Evolutionary conservation across 495 filamentous ascomycete species (phyloP), one percentile per base, ranked within the genome.

Genomic region (Neurospora sp.): DNA sequence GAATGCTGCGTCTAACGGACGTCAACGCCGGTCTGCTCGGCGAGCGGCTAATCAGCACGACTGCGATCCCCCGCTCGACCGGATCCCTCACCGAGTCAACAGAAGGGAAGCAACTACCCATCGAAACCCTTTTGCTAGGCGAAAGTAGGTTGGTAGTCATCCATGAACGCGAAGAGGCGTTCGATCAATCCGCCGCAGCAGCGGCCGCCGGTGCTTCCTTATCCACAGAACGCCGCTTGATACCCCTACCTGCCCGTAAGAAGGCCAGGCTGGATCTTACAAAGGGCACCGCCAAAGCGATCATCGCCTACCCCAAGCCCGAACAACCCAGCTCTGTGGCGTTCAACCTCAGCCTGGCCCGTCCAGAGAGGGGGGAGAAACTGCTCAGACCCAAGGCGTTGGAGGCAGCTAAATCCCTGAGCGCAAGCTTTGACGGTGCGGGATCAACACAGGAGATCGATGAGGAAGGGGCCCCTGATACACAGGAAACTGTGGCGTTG

Each of bases 141-240:
- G 91, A 94, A 77, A 88, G 86, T 73, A 86, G 90, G 18, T 75
- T 92, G 12, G 83, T 90, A 39, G 83, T 91, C 44, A 82, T 92
- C 31, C 86, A 89, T 14, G 84, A 86, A 71, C 76, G 37, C 72
- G 80, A 84, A 73, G 72, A 81, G 69, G 27, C 54, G 0, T 62
- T 35, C 20, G 54, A 62, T 14, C 54, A 62, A 31, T 12, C 54
- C 12, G 54, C 23, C 6, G 2, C 27, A 14, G 5, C 54, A 62
- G 27, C 54, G 3, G 27, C 27, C 5, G 54, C 23, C 2, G 54
- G 54, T 35, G 79, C 80, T 38, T 77, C 79, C 12, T 81, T 82
- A 16, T 75, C 86, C 14, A 79, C 82, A 7, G 54, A 62, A 62
- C 75, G 54, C 40, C 79, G 80, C 5, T 75, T 81, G 3, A 62